Conservation (phyloP, 1,284 basidiomycete species). For the Neotropicomus parvogracilis region DNA sequence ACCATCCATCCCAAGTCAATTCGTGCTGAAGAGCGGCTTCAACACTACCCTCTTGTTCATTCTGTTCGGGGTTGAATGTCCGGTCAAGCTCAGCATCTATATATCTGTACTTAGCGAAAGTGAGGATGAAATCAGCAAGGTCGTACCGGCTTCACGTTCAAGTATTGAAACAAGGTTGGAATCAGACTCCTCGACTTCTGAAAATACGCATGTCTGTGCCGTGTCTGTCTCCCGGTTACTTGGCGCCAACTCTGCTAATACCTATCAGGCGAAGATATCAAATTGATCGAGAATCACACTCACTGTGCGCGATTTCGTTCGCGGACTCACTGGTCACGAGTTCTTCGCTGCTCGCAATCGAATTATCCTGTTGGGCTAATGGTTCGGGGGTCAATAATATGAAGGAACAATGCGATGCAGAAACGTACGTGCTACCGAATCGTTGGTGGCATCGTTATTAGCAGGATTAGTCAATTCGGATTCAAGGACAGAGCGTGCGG, state of each 20-base stretch:
- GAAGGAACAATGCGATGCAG: neutral
- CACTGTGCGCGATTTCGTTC: constrained; percentile 9
- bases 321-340: constrained; percentile 1
- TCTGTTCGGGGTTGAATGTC: constrained; percentile 18
- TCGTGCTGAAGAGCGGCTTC: constrained; percentile 18
- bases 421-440: constrained; percentile 11
- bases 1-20: constrained; percentile 35
- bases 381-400: constrained; percentile 7
- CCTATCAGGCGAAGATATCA: constrained; percentile 5
- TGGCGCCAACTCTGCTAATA: constrained; percentile 4
- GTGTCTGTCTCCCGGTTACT: constrained; percentile 15
- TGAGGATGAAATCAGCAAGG: neutral
- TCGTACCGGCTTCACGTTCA: constrained; percentile 27
- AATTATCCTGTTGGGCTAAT: constrained; percentile 11
- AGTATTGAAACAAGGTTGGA: constrained; percentile 25
- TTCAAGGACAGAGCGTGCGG: constrained; percentile 8
- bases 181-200: constrained; percentile 27
- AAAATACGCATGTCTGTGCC: constrained; percentile 4
- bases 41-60: constrained; percentile 17
- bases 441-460: neutral
- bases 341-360: neutral
- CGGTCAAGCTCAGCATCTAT: constrained; percentile 29
- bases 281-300: neutral
- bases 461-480: neutral
- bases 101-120: constrained; percentile 9